These are phyloP conservation scores for Scleroderma citrinum DNA, from an alignment of 768 basidiomycete species.

Conservation along the genomic window DNA sequence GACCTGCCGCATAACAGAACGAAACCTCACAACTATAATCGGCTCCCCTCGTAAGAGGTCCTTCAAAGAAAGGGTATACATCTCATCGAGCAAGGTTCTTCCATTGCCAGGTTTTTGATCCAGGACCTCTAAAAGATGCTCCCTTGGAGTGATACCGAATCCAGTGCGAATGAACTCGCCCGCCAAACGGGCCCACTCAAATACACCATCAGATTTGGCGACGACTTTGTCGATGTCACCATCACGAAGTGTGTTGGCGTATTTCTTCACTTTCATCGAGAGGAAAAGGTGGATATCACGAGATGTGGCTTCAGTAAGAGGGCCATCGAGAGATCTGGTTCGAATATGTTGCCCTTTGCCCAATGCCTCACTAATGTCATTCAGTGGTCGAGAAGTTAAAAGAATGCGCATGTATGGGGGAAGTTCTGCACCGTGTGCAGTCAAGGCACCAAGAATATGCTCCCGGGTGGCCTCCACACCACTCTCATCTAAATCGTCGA, in stretches of 20 bases:
- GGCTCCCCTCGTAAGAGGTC: not conserved
- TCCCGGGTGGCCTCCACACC: not conserved
- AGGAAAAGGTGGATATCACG: not conserved
- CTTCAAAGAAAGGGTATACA: not conserved
- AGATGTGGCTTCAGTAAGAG: not conserved
- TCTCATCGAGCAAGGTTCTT: not conserved
- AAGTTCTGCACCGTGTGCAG: not conserved
- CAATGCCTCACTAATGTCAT: not conserved
- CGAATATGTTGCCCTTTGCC: not conserved
- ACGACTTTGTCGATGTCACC: not conserved
- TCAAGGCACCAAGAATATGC: not conserved
- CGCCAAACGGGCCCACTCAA: not conserved
- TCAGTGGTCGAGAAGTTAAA: not conserved
- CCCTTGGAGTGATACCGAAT: not conserved
- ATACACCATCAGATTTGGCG: not conserved
- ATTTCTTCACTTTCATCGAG: not conserved
- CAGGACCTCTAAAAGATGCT: not conserved
- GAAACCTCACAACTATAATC: not conserved
- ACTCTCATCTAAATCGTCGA: slow-evolving; percentile 21
- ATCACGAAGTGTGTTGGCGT: not conserved
- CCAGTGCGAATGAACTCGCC: not conserved
- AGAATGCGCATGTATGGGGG: not conserved
- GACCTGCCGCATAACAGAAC: slow-evolving; percentile 1
- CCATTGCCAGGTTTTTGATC: too few relatives aligned
- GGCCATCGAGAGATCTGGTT: not conserved